phyloP scores from a whole-genome alignment of 345 rosid species.

The Balakata baccata region DNA sequence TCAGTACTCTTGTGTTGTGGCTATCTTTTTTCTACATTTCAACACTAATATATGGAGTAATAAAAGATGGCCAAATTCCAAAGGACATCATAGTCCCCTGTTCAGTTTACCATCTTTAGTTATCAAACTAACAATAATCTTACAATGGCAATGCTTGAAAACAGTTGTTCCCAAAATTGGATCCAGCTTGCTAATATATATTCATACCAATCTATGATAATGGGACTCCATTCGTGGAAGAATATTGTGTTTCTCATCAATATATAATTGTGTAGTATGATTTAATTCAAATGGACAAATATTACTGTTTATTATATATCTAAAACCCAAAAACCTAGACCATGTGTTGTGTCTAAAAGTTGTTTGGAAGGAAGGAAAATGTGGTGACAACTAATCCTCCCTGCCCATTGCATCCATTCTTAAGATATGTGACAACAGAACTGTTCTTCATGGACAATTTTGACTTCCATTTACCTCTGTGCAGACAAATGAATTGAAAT shows the following conservation, averaged over 20 bases:
- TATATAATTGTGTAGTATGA: too few species aligned
- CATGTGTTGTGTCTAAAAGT: not conserved
- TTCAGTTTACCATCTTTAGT: not conserved
- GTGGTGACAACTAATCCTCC: not conserved
- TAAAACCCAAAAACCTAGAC: not conserved
- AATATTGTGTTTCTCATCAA: not conserved
- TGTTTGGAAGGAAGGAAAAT: not conserved
- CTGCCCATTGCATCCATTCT: not conserved
- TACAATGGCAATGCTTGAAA: too few species aligned
- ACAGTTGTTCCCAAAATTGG: not conserved
- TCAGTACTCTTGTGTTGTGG: too few species aligned
- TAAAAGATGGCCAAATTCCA: not conserved
- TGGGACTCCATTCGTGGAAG: not conserved
- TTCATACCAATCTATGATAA: not conserved
- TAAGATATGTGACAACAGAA: not conserved
- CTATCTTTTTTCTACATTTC: not conserved
- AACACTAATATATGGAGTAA: not conserved
- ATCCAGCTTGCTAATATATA: not conserved
- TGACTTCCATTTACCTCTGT: not conserved
- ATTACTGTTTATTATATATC: not conserved
- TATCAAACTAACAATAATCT: not conserved
- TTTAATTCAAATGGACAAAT: not conserved
- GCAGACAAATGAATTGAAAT: not conserved
- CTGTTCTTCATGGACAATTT: not conserved
- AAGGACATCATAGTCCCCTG: not conserved